These are phyloP conservation scores for Escallonia rubra DNA, from an alignment of 129 eudicot genomes.

Conservation along the genomic window DNA sequence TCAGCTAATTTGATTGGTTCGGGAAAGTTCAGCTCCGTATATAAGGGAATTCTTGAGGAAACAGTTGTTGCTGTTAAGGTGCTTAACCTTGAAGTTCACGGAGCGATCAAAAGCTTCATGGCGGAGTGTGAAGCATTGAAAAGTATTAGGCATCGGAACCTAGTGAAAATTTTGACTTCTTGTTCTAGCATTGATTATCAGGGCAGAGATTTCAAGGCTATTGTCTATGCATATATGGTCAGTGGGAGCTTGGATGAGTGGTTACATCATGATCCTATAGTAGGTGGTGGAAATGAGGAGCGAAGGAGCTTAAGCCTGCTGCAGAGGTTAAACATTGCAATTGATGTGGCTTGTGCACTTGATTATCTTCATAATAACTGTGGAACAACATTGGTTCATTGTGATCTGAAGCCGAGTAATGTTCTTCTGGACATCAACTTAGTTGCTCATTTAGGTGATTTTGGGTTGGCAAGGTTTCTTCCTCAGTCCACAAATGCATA, in stretches of 20 bases:
- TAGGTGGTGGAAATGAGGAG: no score
- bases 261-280: neutral
- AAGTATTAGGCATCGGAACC: neutral
- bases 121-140: neutral
- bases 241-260: neutral
- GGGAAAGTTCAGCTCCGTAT: conserved; percentile 1
- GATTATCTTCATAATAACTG: neutral
- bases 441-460: neutral
- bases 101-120: conserved; percentile 6
- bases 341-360: neutral
- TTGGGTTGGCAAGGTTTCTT: no score
- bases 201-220: neutral
- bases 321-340: neutral
- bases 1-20: conserved; percentile 11
- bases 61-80: conserved; percentile 12
- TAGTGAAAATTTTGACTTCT: neutral
- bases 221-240: neutral
- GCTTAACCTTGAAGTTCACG: neutral
- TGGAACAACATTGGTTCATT: neutral
- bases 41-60: neutral
- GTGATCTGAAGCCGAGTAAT: neutral
- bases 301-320: neutral
- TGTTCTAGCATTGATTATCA: neutral
- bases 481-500: no score
- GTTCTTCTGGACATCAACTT: neutral